Evolutionary conservation across 352 stramenopile species (phyloP).

Genomic region (Phytophthora meadii): DNA sequence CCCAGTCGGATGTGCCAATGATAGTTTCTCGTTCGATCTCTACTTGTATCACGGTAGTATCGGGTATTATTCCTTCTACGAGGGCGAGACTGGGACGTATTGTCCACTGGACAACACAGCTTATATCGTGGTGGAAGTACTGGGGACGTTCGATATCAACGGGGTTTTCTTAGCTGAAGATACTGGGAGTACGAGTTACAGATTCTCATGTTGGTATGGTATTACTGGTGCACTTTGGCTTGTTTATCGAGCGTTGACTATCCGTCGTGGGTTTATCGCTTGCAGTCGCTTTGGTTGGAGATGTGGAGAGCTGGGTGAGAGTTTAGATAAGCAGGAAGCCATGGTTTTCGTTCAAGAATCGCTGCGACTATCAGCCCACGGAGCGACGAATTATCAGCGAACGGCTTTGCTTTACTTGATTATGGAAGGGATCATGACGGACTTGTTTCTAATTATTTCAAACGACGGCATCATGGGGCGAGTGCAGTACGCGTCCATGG

Average conservation of each 20-base stretch:
- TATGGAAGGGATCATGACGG: constrained; percentile 21
- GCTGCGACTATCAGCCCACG: constrained; percentile 13
- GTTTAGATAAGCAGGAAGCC: constrained; percentile 4
- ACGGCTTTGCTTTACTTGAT: constrained; percentile 7
- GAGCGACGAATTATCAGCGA: constrained; percentile 13
- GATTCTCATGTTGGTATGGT: constrained; percentile 11
- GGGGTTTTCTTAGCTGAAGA: constrained; percentile 7
- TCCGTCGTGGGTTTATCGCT: not conserved
- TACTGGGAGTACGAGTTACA: constrained; percentile 3
- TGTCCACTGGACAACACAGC: constrained; percentile 1
- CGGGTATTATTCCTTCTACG: constrained; percentile 14
- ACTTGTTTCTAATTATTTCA: constrained; percentile 20
- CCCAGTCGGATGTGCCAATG: not conserved
- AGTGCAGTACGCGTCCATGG: constrained; percentile 18
- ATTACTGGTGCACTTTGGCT: constrained; percentile 14
- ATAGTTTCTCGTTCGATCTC: constrained; percentile 8
- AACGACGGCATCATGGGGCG: constrained; percentile 5
- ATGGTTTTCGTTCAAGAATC: constrained; percentile 21
- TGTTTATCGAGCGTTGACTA: constrained; percentile 9
- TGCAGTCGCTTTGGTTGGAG: constrained; percentile 4
- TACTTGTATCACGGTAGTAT: constrained; percentile 18
- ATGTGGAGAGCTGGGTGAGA: constrained; percentile 9
- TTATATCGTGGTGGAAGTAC: constrained; percentile 5
- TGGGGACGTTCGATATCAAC: constrained; percentile 17
- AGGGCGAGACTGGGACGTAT: constrained; percentile 8